A percentile compares a stretch with the other conserved stretches of the same genome.
phyloP scores from a whole-genome alignment of 139 green algal genomes.

The Coelastrella sp. region DNA sequence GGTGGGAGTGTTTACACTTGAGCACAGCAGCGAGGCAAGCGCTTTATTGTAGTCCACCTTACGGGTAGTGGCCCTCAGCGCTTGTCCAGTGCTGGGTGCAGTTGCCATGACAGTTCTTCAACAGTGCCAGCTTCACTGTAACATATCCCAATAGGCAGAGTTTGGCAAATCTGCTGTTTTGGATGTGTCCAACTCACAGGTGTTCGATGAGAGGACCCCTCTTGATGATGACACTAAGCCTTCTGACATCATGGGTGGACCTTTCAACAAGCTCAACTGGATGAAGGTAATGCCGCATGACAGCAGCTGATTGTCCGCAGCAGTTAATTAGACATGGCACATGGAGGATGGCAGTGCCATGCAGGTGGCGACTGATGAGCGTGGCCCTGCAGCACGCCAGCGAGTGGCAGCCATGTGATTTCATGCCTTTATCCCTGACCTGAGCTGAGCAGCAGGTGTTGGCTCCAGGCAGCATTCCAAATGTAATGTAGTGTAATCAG shows the following conservation, averaged over 20 bases:
- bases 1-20: constrained; percentile 13
- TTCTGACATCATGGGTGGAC: constrained; percentile 50
- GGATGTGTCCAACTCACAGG: constrained; percentile 31
- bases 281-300: constrained; percentile 71
- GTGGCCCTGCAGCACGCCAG: too few species aligned
- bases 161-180: neutral
- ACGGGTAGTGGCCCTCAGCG: too few species aligned
- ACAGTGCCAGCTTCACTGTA: neutral
- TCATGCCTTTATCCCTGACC: too few species aligned
- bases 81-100: too few species aligned
- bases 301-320: neutral
- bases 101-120: neutral
- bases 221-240: constrained; percentile 74
- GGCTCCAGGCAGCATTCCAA: too few species aligned
- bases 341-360: neutral
- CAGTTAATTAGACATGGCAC: neutral
- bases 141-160: neutral
- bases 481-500: too few species aligned
- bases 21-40: neutral
- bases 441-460: too few species aligned
- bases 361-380: too few species aligned
- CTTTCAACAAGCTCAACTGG: constrained; percentile 97
- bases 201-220: constrained; percentile 70
- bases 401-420: too few species aligned
- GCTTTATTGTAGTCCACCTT: neutral